Evolutionary conservation across 129 eudicot species (phyloP).

Genomic region (Flaveria bidentis): DNA sequence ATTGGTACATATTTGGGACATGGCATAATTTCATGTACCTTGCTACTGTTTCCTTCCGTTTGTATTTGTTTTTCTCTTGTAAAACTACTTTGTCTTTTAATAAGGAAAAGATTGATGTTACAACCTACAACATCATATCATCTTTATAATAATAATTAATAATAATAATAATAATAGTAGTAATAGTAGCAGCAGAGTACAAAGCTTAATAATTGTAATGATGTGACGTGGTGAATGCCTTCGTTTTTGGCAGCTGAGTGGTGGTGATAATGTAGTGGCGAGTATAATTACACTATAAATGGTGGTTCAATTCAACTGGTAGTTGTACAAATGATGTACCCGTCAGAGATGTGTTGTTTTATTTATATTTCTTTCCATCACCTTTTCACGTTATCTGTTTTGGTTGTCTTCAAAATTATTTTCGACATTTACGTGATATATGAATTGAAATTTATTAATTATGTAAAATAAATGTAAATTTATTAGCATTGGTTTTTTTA

Average conservation of each 20-base stretch:
- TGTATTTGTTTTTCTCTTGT: neutral
- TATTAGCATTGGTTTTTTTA: too few species aligned
- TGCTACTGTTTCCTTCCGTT: conserved; percentile 13
- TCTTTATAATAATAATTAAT: neutral
- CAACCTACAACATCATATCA: neutral
- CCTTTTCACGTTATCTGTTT: neutral
- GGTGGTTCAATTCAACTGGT: conserved; percentile 21
- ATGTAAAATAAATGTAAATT: neutral
- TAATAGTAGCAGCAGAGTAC: neutral
- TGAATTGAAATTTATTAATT: too few species aligned
- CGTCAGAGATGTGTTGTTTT: conserved; percentile 10
- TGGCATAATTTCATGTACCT: conserved; percentile 21
- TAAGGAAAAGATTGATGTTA: conserved; percentile 7
- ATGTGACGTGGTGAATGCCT: neutral
- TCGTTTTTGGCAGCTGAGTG: conserved; percentile 8
- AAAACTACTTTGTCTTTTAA: neutral
- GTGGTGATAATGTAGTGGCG: conserved; percentile 11
- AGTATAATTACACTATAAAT: conserved; percentile 23
- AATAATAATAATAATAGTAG: too few species aligned
- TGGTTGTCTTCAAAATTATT: too few species aligned
- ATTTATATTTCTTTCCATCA: conserved; percentile 27
- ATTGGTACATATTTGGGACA: conserved; percentile 20
- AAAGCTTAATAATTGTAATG: neutral
- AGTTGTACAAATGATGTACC: conserved; percentile 19
- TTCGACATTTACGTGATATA: too few species aligned